Conservation (phyloP, 352 stramenopile genomes). For the Pythium phragmitis region DNA sequence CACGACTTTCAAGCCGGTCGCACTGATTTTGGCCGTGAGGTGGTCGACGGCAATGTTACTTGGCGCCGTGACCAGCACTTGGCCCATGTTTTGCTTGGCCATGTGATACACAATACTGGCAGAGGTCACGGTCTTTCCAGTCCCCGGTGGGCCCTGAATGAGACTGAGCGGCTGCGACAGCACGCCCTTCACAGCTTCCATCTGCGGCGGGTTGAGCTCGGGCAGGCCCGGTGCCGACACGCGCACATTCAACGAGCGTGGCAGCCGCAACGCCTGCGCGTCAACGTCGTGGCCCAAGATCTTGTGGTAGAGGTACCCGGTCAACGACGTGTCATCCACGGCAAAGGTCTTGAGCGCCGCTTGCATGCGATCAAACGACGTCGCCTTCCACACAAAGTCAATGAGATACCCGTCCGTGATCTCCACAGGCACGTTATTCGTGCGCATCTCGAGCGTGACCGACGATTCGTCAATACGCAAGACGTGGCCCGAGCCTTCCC, state of each 20-base stretch:
- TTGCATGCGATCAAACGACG: conserved; percentile 99
- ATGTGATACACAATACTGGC: conserved; percentile 99
- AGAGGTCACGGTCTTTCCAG: conserved; percentile 97
- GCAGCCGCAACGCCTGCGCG: conserved; percentile 88
- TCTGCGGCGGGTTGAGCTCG: conserved; percentile 97
- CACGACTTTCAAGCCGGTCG: conserved; percentile 97
- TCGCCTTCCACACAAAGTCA: conserved; percentile 99
- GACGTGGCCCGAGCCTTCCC: conserved; percentile 96
- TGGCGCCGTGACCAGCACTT: conserved; percentile 98
- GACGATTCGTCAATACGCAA: conserved; percentile 81
- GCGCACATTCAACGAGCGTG: conserved; percentile 58
- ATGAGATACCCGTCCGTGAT: conserved; percentile 96
- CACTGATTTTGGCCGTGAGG: conserved; percentile 89
- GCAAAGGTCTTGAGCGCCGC: conserved; percentile 98
- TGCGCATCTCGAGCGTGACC: conserved; percentile 86
- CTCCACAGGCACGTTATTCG: conserved; percentile 82
- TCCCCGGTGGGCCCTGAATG: conserved; percentile 97
- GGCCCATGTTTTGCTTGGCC: conserved; percentile 97
- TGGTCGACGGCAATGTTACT: conserved; percentile 99
- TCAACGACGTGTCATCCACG: conserved; percentile 97
- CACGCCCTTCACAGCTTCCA: conserved; percentile 94
- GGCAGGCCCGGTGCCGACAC: conserved; percentile 94
- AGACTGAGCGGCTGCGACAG: conserved; percentile 97
- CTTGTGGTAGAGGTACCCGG: conserved; percentile 99
- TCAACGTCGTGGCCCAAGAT: conserved; percentile 97